These are phyloP conservation scores for Pseudocercospora fuligena DNA, from an alignment of 2,329 filamentous ascomycete genomes.

Conservation along the genomic window DNA sequence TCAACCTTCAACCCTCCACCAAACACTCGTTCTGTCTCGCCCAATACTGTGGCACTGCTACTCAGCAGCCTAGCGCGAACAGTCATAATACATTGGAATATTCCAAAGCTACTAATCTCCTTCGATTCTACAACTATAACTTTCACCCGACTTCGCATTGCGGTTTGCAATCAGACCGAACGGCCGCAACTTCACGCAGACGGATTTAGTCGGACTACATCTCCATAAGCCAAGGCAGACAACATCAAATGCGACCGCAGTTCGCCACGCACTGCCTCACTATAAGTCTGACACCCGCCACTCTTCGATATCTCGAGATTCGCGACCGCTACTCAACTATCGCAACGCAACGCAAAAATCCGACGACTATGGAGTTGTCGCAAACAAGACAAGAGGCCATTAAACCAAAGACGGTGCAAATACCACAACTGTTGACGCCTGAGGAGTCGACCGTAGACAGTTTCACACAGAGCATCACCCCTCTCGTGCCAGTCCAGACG, in stretches of 20 bases:
- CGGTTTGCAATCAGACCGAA: slow-evolving; percentile 2
- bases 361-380: slow-evolving; percentile 26
- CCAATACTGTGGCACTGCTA: slow-evolving; percentile 12
- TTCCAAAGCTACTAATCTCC: slow-evolving; percentile 14
- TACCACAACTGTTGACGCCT: slow-evolving; percentile 30
- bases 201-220: slow-evolving; percentile 29
- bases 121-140: background rate
- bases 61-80: slow-evolving; percentile 22
- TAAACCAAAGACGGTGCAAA: slow-evolving; percentile 17
- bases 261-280: slow-evolving; percentile 26
- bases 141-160: background rate
- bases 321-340: slow-evolving; percentile 4
- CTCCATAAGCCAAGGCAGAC: slow-evolving; percentile 23
- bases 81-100: slow-evolving; percentile 8
- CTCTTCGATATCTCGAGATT: slow-evolving; percentile 4
- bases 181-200: slow-evolving; percentile 12
- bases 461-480: slow-evolving; percentile 17
- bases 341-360: slow-evolving; percentile 3
- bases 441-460: slow-evolving; percentile 29
- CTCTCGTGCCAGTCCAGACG: slow-evolving; percentile 13
- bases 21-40: background rate
- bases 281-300: slow-evolving; percentile 24
- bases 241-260: slow-evolving; percentile 25
- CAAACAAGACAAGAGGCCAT: slow-evolving; percentile 23
- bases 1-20: slow-evolving; percentile 10